Percentiles rank a stretch among this genome's conserved stretches.
phyloP scores from a whole-genome alignment of 495 filamentous ascomycete species.

The Hyphodiscus hymeniophilus region DNA sequence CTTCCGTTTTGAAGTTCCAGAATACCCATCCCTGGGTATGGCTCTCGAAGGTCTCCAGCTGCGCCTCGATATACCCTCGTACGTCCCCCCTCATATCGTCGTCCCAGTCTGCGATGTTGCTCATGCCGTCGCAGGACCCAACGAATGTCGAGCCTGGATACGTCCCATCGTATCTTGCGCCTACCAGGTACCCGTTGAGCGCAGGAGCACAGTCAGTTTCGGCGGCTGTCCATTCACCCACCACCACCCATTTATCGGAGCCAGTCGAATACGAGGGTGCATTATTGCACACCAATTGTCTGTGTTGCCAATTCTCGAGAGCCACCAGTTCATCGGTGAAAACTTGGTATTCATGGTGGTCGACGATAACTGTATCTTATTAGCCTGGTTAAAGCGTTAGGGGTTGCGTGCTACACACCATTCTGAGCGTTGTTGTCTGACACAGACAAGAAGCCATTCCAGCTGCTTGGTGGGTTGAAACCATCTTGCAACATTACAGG shows the following conservation, averaged over 20 bases:
- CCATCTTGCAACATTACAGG: constrained; percentile 59
- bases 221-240: constrained; percentile 60
- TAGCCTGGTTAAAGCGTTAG: not conserved
- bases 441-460: constrained; percentile 59
- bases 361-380: constrained; percentile 44
- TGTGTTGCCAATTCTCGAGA: constrained; percentile 36
- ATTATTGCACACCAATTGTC: constrained; percentile 50
- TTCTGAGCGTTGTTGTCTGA: constrained; percentile 23
- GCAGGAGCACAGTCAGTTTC: constrained; percentile 68
- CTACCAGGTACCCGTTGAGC: constrained; percentile 60
- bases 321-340: constrained; percentile 53
- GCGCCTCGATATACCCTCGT: constrained; percentile 57
- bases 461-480: constrained; percentile 50
- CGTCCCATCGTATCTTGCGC: constrained; percentile 61
- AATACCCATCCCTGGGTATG: constrained; percentile 65
- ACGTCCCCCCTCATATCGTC: constrained; percentile 44
- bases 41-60: constrained; percentile 61
- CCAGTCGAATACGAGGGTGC: constrained; percentile 52
- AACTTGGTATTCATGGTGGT: constrained; percentile 61
- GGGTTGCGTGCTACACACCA: constrained; percentile 8
- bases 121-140: constrained; percentile 46
- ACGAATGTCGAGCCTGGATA: constrained; percentile 47
- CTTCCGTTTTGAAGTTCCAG: constrained; percentile 79
- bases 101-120: constrained; percentile 41
- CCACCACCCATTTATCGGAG: constrained; percentile 60